Base-by-base conservation (phyloP, 2,329 filamentous ascomycete genomes). In the Colletotrichum sp. region DNA sequence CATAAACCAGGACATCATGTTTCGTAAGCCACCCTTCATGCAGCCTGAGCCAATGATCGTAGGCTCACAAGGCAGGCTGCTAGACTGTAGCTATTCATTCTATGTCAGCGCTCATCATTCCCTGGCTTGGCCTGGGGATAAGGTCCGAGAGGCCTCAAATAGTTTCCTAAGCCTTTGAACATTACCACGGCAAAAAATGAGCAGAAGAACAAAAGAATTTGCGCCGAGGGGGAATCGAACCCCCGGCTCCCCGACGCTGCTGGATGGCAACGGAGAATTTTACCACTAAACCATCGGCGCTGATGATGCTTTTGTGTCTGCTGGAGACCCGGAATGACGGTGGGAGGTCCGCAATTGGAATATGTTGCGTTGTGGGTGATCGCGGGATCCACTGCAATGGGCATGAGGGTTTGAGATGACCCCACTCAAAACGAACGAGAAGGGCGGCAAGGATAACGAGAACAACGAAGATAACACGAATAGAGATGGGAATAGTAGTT, bases 251-350 rank as follows among this genome's bases (percentile, higher is more conserved):
- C 44, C 44, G 44, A 52, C 44, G 44, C 44, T 52, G 44, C 44
- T 52, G 11, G n/a, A 52, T 52, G 44, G 44, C 44, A 52, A 52
- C 44, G 44, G 44, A 52, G 44, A 52, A 52, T 52, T 52, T 52
- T 52, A 52, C 44, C 44, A 52, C 44, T 52, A 52, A 52, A 52
- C 44, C 44, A 52, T 52, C 44, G 44, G 44, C 44, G 44, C 44
- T 52, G 11, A 13, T 52, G 11, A 22, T 49, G 39, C 12, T 12
- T 2, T 7, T 2, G 39, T 12, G 3, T 49, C 19, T 7, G 19
- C 4, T n/a, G 5, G 39, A 49, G 39, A 49, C 19, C 1, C 9
- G 19, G 9, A n/a, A 49, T 49, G 19, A 4, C 0, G 3, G 1
- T 12, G 39, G 4, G 2, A 0, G 19, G 19, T n/a, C 19, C 39